These are phyloP conservation scores for Yarrowia galli DNA, from an alignment of 1,139 yeast species.

Conservation along the genomic window DNA sequence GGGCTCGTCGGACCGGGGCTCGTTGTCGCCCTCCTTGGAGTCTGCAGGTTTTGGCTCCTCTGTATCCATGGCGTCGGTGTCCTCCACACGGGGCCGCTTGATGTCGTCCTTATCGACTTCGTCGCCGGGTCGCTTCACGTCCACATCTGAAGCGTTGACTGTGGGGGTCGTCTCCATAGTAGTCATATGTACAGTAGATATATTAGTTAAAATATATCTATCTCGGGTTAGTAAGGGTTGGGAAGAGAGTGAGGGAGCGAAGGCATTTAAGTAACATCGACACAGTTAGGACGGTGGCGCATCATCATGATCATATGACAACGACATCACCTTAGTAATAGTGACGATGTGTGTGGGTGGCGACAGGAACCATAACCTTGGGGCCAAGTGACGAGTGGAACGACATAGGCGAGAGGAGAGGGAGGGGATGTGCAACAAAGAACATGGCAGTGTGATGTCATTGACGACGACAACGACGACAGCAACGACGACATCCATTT, in stretches of 20 bases:
- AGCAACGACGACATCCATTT: not conserved
- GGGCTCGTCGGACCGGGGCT: not conserved
- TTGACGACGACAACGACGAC: not conserved
- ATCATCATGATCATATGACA: slow-evolving; percentile 3
- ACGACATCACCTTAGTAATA: slow-evolving; percentile 11
- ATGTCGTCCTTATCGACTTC: slow-evolving; percentile 37
- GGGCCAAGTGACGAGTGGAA: slow-evolving; percentile 12
- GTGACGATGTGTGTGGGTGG: slow-evolving; percentile 18
- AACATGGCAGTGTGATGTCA: not conserved
- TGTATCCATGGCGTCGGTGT: slow-evolving; percentile 38
- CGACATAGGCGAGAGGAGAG: not conserved
- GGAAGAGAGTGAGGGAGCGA: not conserved
- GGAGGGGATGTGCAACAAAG: not conserved
- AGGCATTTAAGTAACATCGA: not conserved
- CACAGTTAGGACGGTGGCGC: not conserved
- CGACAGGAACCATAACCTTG: slow-evolving; percentile 19
- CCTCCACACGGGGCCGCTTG: slow-evolving; percentile 38
- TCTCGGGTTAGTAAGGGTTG: slow-evolving; percentile 26
- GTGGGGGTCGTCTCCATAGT: slow-evolving; percentile 36
- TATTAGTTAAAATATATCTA: slow-evolving; percentile 38
- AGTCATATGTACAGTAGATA: slow-evolving; percentile 38
- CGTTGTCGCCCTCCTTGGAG: slow-evolving; percentile 33
- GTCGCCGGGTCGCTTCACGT: slow-evolving; percentile 38
- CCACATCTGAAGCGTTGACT: slow-evolving; percentile 33
- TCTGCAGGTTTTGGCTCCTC: slow-evolving; percentile 18